Base-by-base conservation (phyloP, 202 grass and related monocot genomes). In the Zizania palustris region DNA sequence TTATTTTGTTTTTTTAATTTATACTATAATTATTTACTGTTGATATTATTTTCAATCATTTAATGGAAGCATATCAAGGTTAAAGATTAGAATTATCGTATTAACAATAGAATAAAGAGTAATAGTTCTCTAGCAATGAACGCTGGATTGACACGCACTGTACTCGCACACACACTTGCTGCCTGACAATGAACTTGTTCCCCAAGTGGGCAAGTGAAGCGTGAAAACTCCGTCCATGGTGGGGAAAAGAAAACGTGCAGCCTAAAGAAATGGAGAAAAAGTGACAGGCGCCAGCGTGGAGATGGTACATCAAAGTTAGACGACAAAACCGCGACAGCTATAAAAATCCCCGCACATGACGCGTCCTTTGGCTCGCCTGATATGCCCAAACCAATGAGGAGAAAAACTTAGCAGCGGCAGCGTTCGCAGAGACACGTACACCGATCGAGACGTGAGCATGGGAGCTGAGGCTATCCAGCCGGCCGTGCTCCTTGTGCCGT, bases 401-500 rank as follows among this genome's bases (percentile, higher is more conserved):
- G 19, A 55, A 15, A 19, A 16, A 20, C 5, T 5, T 22, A 48
- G 10, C 3, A 65, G 22, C 48, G 39, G 48, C 12, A 36, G 50
- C 18, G 48, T 34, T 41, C 2, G 36, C 18, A 21, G 11, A 13
- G 11, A 13, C 20, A 14, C 12, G 28, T 28, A 28, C 28, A 37
- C 56, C 57, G 34, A 28, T 33, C 78, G 76, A 61, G 56, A 46
- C 74, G 44, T 16, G 3, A 65, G 67, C 62, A 90, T 85, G 80
- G 86, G 81, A 44, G 86, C 78, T 71, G 81, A 87, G 73, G 66
- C 57, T 19, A 21, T 37, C 35, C 40, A 57, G 9, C 67, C 80
- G 60, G 85, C 58, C 43, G 68, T 90, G 42, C 42, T 99, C 14
- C 87, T 99, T 39, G 92, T 95, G 14, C 87, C 96, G 49, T 99